These are phyloP conservation scores for Spizellomyces sp. DNA, from an alignment of 192 early-diverging fungal genomes.

Conservation along the genomic window DNA sequence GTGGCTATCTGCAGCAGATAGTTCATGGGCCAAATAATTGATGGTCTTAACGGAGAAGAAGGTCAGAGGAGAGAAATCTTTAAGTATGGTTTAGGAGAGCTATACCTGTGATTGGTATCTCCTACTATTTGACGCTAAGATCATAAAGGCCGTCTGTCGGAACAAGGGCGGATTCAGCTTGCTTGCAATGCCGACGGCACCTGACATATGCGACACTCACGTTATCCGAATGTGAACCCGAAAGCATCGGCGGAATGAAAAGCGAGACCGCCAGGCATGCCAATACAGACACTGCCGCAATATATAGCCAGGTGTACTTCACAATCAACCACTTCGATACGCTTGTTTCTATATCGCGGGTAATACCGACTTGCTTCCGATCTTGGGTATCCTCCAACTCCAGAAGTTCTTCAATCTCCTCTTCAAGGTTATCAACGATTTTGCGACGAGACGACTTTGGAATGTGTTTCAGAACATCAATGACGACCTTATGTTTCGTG, in stretches of 20 bases:
- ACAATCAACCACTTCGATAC: neutral
- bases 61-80: too few relatives aligned
- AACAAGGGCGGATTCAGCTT: too few relatives aligned
- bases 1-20: too few relatives aligned
- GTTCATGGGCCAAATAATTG: too few relatives aligned
- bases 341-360: neutral
- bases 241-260: neutral
- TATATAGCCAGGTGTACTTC: neutral
- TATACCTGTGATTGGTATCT: too few relatives aligned
- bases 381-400: neutral
- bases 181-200: too few relatives aligned
- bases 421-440: neutral
- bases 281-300: neutral
- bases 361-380: neutral
- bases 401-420: constrained; percentile 11
- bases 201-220: neutral
- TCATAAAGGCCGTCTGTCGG: too few relatives aligned
- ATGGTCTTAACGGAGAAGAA: too few relatives aligned
- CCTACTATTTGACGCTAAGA: too few relatives aligned
- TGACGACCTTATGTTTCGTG: neutral
- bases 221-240: neutral
- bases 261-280: neutral
- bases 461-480: neutral
- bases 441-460: neutral
- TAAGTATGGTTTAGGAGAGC: too few relatives aligned